Evolutionary conservation across 768 basidiomycete species (phyloP), one percentile per base, ranked within the genome.

Genomic region (Macrolepiota albuminosa): DNA sequence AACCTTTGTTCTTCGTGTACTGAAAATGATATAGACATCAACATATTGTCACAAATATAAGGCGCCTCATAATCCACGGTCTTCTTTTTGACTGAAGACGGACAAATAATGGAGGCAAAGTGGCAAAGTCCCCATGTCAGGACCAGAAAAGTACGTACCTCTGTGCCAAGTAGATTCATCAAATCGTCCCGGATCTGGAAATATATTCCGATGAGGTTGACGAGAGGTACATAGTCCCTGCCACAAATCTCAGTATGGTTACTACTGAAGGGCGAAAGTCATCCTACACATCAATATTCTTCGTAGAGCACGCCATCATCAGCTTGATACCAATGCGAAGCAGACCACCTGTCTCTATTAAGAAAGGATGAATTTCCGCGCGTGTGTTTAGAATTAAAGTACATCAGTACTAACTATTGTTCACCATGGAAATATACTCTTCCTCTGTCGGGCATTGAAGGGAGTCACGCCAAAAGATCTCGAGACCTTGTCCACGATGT

Each of bases 181-280:
- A 95, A 90, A 71, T 98, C 96, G 66, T 98, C 96, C n/a, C 95
- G 77, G 65, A 98, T 95, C 70, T 98, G 96, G 72, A 94, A 97
- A 67, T 86, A 90, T n/a, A 97, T 84, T 2, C 95, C 93, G 61
- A 98, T 89, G 10, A 97, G 82, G 71, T 97, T 97, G 62, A 96
- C 91, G 2, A 98, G 81, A 0, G 95, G 93, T 1, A 96, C 86
- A 64, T 93, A 97, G 71, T 98, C 86, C 10, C 93, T 97, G 60
- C 16, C n/a, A n/a, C 4, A 43, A 21, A 9, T 43, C 8, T 43
- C 42, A 43, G n/a, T 21, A n/a, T 21, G 4, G 3, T 0, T n/a
- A 3, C 42, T 43, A n/a, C 3, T 21, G 9, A n/a, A 43, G n/a
- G n/a, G n/a, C 7, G n/a, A 43, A n/a, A 21, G n/a, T 43, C n/a